Percentiles rank a stretch among this genome's conserved stretches.
These are phyloP conservation scores for Arabidopsis arenosa DNA, from an alignment of 345 rosid species.

Conservation along the genomic window DNA sequence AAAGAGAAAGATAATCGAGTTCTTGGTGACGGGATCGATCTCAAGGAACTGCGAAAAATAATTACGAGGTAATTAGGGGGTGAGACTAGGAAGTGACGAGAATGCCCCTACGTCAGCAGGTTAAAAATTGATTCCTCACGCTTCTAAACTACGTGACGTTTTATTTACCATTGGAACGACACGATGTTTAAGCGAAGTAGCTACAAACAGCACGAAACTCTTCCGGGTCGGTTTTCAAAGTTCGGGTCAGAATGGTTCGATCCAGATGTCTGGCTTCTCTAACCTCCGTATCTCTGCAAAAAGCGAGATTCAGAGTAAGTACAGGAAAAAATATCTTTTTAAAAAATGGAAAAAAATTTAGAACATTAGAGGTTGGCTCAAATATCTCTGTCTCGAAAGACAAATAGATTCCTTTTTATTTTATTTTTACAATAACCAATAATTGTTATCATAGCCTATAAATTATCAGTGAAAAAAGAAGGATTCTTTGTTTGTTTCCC, in stretches of 20 bases:
- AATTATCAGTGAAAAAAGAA: background rate
- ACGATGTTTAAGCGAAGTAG: background rate
- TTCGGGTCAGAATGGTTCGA: slow-evolving; percentile 24
- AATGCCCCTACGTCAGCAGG: background rate
- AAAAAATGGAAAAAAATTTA: background rate
- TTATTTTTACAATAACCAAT: slow-evolving; percentile 11
- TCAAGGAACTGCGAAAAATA: slow-evolving; percentile 24
- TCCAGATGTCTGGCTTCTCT: slow-evolving; percentile 30
- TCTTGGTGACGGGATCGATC: slow-evolving; percentile 43
- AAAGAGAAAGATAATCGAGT: slow-evolving; percentile 19
- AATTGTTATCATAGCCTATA: slow-evolving; percentile 19
- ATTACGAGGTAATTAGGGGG: background rate
- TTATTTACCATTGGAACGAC: background rate
- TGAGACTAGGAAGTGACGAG: background rate
- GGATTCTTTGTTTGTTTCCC: slow-evolving; percentile 28
- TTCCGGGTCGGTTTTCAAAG: slow-evolving; percentile 21
- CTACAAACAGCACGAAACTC: background rate
- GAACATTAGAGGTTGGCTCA: background rate
- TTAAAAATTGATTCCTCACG: too few species aligned
- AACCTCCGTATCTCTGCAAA: slow-evolving; percentile 34
- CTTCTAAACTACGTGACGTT: slow-evolving; percentile 6
- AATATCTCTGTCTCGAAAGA: slow-evolving; percentile 34
- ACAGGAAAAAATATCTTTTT: background rate
- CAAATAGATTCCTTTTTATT: background rate
- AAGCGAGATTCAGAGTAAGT: slow-evolving; percentile 32